Evolutionary conservation across 2,329 filamentous ascomycete species (phyloP).

Genomic region (Chaetomium sp.): DNA sequence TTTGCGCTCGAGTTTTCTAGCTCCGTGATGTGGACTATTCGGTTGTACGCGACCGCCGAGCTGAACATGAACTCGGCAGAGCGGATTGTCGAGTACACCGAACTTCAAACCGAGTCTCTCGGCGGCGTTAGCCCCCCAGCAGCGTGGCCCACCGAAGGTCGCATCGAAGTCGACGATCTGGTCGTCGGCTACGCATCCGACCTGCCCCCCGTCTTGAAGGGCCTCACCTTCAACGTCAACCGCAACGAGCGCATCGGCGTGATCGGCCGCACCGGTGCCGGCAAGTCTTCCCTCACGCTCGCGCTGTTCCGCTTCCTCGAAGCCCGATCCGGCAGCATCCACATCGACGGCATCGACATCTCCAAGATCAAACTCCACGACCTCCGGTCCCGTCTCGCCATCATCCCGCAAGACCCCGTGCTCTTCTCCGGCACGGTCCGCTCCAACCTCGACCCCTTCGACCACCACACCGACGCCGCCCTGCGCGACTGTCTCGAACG

Average conservation of each 20-base stretch:
- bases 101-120: conserved; percentile 60
- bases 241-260: conserved; percentile 67
- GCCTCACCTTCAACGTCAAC: conserved; percentile 59
- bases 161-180: conserved; percentile 65
- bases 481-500: conserved; percentile 63
- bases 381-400: conserved; percentile 66
- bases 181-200: conserved; percentile 67
- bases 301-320: conserved; percentile 75
- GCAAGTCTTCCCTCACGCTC: conserved; percentile 69
- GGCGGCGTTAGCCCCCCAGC: conserved; percentile 57
- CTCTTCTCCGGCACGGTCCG: conserved; percentile 74
- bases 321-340: conserved; percentile 56
- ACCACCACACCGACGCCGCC: conserved; percentile 60
- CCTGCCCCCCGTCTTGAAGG: conserved; percentile 63
- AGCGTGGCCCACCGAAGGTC: conserved; percentile 68
- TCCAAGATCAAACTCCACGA: conserved; percentile 64
- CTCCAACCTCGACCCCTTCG: conserved; percentile 71
- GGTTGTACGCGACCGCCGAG: conserved; percentile 64
- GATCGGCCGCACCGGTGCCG: conserved; percentile 70
- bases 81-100: conserved; percentile 67
- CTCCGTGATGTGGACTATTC: conserved; percentile 58
- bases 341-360: conserved; percentile 69
- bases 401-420: conserved; percentile 78
- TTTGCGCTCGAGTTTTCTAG: conserved; percentile 66
- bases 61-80: conserved; percentile 75